Conservation (phyloP, 345 rosid genomes). For the Corchorus capsularis region DNA sequence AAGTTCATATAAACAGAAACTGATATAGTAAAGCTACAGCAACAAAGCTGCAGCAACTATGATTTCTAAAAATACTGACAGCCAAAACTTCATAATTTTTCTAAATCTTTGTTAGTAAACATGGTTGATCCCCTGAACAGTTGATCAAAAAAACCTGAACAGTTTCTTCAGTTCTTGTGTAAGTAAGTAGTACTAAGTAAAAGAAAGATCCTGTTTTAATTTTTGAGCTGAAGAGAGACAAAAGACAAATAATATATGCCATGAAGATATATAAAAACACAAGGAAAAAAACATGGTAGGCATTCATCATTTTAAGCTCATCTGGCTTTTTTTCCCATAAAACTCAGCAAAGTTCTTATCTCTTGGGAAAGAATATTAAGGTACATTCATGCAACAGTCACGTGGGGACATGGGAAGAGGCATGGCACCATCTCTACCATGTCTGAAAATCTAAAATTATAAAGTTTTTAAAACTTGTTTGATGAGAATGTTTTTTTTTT, state of each 20-base stretch:
- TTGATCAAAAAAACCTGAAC: background rate
- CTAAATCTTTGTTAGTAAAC: background rate
- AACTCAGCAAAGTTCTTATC: background rate
- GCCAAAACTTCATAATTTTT: background rate
- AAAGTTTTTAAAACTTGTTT: background rate
- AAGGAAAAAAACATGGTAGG: background rate
- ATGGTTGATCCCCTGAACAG: background rate
- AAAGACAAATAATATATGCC: background rate
- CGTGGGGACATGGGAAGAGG: conserved; percentile 5
- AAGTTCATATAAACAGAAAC: background rate
- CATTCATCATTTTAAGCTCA: background rate
- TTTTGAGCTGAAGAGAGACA: background rate
- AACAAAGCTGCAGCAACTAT: background rate
- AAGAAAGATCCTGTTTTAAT: background rate
- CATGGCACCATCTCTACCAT: background rate
- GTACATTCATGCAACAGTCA: conserved; percentile 2
- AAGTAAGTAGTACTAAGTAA: background rate
- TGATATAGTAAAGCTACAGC: conserved; percentile 5
- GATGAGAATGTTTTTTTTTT: conserved; percentile 29
- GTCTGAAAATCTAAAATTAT: background rate
- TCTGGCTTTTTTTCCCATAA: conserved; percentile 4
- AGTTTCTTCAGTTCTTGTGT: background rate
- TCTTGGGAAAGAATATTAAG: conserved; percentile 10
- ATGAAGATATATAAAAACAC: background rate
- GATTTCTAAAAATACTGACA: background rate